Evolutionary conservation across 176 grass and related monocot genomes (phyloP), one percentile per base, ranked within the genome.

Genomic region (Areca catechu): DNA sequence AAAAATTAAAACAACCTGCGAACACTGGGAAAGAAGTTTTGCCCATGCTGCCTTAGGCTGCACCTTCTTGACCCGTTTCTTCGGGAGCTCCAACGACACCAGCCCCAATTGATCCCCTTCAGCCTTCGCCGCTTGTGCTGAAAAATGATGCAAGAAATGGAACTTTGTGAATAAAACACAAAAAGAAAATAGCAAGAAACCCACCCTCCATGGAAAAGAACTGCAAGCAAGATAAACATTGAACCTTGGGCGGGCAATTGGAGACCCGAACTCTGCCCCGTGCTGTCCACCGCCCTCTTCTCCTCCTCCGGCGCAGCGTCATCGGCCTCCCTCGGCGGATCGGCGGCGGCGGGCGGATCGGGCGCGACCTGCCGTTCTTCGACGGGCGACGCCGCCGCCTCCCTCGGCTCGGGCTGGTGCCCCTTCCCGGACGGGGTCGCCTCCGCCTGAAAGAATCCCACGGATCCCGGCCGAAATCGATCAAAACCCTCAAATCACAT

Each of bases 11-110:
- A 50, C 5, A 22, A 85, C 94, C 94, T 92, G 78, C 24, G 94
- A 83, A 50, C 70, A 75, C 67, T 98, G 84, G n/a, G 94, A 98
- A 7, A 98, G 79, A 23, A 98, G 73, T 67, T 89, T 98, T 1
- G 84, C 94, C 94, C 94, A 98, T 68, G 84, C 84, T 27, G 15
- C 66, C 23, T 56, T 66, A 6, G 68, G 75, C 48, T 79, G 74
- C 53, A 62, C 60, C 54, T 79, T 81, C 25, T 65, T 64, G 24
- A 43, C 61, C 51, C 65, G 66, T 17, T 69, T 69, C 21, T 20
- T 72, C 55, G 74, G 18, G 4, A 24, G 20, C 4, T 61, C 57
- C 54, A 53, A 17, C 5, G 68, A 22, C 17, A 15, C 19, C 3
- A 43, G n/a, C 22, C 4, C 71, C n/a, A 54, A 63, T 69, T 76